Percentiles rank a stretch among this genome's conserved stretches.
Evolutionary conservation across 1,284 basidiomycete species (phyloP).

Genomic region (Pseudozyma hubeiensis): DNA sequence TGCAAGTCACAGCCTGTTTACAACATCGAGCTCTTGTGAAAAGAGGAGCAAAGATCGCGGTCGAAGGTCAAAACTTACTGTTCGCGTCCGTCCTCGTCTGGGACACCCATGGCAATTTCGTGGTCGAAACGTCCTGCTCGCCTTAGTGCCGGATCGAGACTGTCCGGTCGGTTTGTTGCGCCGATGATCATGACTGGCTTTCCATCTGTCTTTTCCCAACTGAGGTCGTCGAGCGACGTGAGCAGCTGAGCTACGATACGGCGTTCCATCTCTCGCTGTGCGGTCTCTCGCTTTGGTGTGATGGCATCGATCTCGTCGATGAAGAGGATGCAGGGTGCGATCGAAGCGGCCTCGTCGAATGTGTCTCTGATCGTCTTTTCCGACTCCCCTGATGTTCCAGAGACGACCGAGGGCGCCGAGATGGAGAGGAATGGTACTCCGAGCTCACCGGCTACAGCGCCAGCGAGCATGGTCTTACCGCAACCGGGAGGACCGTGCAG

Average conservation of each 20-base stretch:
- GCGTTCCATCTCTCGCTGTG: slow-evolving; percentile 91
- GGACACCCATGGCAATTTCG: slow-evolving; percentile 96
- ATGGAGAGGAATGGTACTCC: slow-evolving; percentile 93
- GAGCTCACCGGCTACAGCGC: slow-evolving; percentile 79
- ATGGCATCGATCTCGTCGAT: slow-evolving; percentile 96
- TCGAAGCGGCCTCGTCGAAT: slow-evolving; percentile 75
- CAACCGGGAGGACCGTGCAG: slow-evolving; percentile 96
- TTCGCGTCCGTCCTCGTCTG: slow-evolving; percentile 79
- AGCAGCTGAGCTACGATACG: slow-evolving; percentile 96
- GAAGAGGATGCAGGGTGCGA: slow-evolving; percentile 67
- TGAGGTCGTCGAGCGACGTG: slow-evolving; percentile 93
- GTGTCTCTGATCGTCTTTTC: slow-evolving; percentile 95
- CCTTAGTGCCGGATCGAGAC: slow-evolving; percentile 89
- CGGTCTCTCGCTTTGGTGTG: slow-evolving; percentile 95
- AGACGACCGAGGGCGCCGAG: slow-evolving; percentile 93
- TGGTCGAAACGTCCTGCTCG: slow-evolving; percentile 95
- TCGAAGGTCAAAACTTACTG: slow-evolving; percentile 74
- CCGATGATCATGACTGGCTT: slow-evolving; percentile 90
- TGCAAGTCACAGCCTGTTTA: slow-evolving; percentile 14
- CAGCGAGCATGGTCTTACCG: slow-evolving; percentile 77
- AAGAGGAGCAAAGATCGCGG: background rate
- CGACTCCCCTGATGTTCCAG: slow-evolving; percentile 96
- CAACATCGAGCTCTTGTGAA: background rate
- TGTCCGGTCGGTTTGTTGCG: slow-evolving; percentile 94
- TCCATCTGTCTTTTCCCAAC: slow-evolving; percentile 79